Percentiles rank a stretch among this genome's conserved stretches.
Evolutionary conservation across 495 filamentous ascomycete species (phyloP).

Genomic region (Viridothelium virens): DNA sequence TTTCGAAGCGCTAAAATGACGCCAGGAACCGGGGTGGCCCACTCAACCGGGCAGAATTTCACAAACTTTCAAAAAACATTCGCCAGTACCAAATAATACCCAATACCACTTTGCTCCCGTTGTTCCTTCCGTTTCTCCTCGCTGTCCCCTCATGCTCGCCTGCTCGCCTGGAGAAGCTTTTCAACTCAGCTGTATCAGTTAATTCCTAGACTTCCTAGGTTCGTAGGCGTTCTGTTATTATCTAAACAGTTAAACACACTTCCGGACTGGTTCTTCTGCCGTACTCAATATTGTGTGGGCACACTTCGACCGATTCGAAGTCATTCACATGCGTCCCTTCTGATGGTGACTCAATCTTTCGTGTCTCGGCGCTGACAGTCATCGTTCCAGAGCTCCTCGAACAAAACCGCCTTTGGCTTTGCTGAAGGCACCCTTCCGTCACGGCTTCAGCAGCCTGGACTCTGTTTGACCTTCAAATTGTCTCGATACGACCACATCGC

Average conservation of each 20-base stretch:
- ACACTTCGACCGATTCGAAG: neutral
- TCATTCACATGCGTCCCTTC: neutral
- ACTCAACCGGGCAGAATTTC: slow-evolving; percentile 3
- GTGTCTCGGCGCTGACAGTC: neutral
- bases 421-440: slow-evolving; percentile 58
- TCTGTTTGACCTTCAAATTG: slow-evolving; percentile 73
- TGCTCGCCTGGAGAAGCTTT: no score
- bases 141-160: neutral
- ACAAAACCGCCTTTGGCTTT: slow-evolving; percentile 53
- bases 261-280: no score
- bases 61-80: neutral
- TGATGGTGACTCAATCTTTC: neutral
- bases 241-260: no score
- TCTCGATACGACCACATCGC: slow-evolving; percentile 48
- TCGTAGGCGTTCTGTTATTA: neutral
- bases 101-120: neutral
- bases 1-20: neutral
- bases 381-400: neutral
- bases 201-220: neutral
- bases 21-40: neutral
- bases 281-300: no score
- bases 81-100: neutral
- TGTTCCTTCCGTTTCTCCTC: neutral
- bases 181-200: no score
- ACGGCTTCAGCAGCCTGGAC: slow-evolving; percentile 65